Conservation (phyloP, 192 early-diverging fungal genomes). For the Backusella sp. region DNA sequence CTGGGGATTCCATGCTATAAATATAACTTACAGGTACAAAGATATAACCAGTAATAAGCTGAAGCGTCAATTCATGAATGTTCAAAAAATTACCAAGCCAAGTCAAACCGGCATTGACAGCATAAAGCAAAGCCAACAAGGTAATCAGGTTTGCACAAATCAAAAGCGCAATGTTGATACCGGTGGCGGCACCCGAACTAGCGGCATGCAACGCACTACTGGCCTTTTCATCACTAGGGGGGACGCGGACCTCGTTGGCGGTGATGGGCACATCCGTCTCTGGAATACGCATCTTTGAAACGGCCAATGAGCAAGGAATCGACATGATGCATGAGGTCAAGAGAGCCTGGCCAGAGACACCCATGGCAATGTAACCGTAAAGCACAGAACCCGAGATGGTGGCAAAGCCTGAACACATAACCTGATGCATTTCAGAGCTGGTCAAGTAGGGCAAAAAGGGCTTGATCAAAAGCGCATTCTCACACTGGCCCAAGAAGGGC, state of each 20-base stretch:
- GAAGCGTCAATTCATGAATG: constrained; percentile 57
- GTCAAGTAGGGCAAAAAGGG: constrained; percentile 86
- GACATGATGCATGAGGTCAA: constrained; percentile 92
- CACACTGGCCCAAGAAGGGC: constrained; percentile 82
- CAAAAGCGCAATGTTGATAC: constrained; percentile 73
- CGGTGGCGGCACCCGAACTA: constrained; percentile 78
- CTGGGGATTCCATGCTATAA: background rate
- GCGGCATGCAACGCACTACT: constrained; percentile 80
- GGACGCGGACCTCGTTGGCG: constrained; percentile 59
- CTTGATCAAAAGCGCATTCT: constrained; percentile 78
- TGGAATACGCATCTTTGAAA: constrained; percentile 85
- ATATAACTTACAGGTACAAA: constrained; percentile 61
- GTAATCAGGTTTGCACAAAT: constrained; percentile 76
- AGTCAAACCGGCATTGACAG: constrained; percentile 67
- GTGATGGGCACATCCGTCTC: constrained; percentile 83
- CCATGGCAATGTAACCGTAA: constrained; percentile 70
- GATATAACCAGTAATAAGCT: constrained; percentile 73
- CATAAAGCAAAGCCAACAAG: constrained; percentile 68
- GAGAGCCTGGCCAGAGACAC: constrained; percentile 61
- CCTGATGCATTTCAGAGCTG: constrained; percentile 79
- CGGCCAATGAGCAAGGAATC: constrained; percentile 77
- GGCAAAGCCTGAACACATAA: constrained; percentile 88
- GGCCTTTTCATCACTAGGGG: constrained; percentile 58
- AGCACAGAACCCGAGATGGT: constrained; percentile 86
- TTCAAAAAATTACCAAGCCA: constrained; percentile 69